Percentiles rank a stretch among this genome's conserved stretches.
These are phyloP conservation scores for Cordyceps pruinosa DNA, from an alignment of 2,329 filamentous ascomycete genomes.

Conservation along the genomic window DNA sequence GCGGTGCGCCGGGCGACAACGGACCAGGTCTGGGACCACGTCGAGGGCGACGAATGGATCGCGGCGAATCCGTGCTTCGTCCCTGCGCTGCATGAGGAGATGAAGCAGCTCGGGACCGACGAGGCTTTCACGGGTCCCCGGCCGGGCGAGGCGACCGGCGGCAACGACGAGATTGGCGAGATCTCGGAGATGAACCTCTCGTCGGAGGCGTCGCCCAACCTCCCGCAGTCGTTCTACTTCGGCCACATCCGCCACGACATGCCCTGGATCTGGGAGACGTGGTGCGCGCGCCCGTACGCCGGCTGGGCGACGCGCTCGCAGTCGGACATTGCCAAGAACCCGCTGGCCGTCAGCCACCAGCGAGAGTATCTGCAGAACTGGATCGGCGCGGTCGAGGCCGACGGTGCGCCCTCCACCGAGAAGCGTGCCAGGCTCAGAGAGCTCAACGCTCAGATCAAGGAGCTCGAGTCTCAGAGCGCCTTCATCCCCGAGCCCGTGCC, in stretches of 20 bases:
- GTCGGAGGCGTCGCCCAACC: background rate
- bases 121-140: background rate
- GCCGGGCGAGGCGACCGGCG: background rate
- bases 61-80: conserved; percentile 14
- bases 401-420: background rate
- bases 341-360: background rate
- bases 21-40: conserved; percentile 2
- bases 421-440: background rate
- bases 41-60: conserved; percentile 12
- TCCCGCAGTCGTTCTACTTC: conserved; percentile 7
- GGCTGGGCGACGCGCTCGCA: conserved; percentile 8
- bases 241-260: background rate
- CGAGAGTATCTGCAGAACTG: background rate
- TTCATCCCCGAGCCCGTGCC: conserved; percentile 1
- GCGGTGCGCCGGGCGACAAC: background rate
- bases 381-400: background rate
- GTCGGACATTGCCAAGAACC: background rate
- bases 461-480: background rate
- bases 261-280: conserved; percentile 17
- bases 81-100: background rate
- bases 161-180: background rate
- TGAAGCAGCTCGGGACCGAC: background rate
- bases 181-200: background rate
- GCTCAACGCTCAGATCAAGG: background rate
- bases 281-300: conserved; percentile 12